phyloP scores from a whole-genome alignment of 805 yeast genomes.

The Sugiyamaella lignohabitans region DNA sequence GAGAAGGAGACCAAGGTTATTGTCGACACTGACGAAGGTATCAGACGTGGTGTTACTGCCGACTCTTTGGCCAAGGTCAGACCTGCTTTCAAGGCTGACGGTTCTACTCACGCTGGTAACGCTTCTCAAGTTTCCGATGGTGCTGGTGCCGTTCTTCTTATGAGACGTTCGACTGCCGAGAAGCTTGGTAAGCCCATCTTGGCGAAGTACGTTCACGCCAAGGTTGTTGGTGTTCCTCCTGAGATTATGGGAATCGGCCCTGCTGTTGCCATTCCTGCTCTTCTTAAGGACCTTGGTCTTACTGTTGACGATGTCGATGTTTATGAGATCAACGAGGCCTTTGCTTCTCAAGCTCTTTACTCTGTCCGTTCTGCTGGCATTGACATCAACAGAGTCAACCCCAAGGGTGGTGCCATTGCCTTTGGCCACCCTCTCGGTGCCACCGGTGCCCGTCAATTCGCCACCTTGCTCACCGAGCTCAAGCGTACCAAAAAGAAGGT shows the following conservation, averaged over 20 bases:
- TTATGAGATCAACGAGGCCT: constrained; percentile 92
- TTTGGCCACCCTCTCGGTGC: constrained; percentile 91
- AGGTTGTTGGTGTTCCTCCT: constrained; percentile 90
- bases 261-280: constrained; percentile 86
- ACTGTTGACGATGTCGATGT: constrained; percentile 59
- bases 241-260: constrained; percentile 98
- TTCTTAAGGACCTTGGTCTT: constrained; percentile 57
- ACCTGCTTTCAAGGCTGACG: constrained; percentile 83
- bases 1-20: constrained; percentile 48
- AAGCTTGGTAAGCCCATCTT: constrained; percentile 60
- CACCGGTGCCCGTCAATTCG: constrained; percentile 88
- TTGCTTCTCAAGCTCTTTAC: constrained; percentile 89
- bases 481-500: constrained; percentile 59
- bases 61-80: constrained; percentile 64
- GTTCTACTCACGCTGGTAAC: constrained; percentile 91
- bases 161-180: constrained; percentile 81
- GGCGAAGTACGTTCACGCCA: constrained; percentile 74
- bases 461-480: constrained; percentile 79
- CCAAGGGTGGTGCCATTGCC: constrained; percentile 96
- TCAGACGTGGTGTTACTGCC: constrained; percentile 79
- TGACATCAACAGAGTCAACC: constrained; percentile 68
- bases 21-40: constrained; percentile 79
- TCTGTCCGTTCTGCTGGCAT: constrained; percentile 61
- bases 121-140: constrained; percentile 96
- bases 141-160: constrained; percentile 81